A percentile compares a stretch with the other conserved stretches of the same genome.
These are phyloP conservation scores for Nicotiana obtusifolia DNA, from an alignment of 257 asterid species.

Conservation along the genomic window DNA sequence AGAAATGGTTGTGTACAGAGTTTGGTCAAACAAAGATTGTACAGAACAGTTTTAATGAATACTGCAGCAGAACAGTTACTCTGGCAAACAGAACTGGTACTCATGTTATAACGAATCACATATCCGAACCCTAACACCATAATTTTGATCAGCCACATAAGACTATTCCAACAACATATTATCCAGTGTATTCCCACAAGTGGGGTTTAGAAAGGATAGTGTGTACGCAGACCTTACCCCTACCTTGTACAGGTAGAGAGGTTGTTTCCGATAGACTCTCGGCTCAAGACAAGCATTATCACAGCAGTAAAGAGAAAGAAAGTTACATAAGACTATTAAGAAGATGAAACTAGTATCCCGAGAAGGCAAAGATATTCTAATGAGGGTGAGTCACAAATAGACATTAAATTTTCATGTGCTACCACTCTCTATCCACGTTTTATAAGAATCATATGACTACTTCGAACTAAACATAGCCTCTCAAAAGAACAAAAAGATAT, in stretches of 20 bases:
- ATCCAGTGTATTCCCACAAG: no score
- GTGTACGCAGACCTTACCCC: no score
- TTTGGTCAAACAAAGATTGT: background rate
- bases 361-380: background rate
- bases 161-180: no score
- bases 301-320: no score
- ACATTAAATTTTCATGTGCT: background rate
- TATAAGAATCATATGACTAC: background rate
- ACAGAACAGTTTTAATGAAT: background rate
- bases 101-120: background rate
- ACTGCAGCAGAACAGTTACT: background rate
- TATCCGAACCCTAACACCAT: background rate
- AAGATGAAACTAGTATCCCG: background rate
- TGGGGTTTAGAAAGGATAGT: no score
- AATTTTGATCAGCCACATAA: background rate
- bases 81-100: background rate
- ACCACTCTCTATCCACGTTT: background rate
- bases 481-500: background rate
- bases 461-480: background rate
- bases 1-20: constrained; percentile 6
- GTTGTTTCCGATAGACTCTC: no score
- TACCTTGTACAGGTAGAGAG: no score
- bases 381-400: background rate
- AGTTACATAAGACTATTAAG: background rate
- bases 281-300: no score